Conservation (phyloP, 164 flowering plant species). For the Platanus orientalis region DNA sequence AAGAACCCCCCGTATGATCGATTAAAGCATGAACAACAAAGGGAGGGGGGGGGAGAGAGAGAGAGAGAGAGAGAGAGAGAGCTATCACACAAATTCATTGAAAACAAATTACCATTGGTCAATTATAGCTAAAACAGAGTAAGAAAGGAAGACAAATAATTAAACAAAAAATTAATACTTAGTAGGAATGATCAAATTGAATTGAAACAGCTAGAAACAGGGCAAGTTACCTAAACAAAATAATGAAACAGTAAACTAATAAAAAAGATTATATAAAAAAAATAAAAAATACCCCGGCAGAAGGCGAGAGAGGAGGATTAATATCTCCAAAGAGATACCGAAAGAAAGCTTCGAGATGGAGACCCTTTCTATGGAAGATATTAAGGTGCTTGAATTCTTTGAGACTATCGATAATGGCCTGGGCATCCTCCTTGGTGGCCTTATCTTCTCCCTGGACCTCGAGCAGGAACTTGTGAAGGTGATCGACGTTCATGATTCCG, state of each 20-base stretch:
- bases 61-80: no score
- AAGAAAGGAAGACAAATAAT: not conserved
- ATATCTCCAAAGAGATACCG: conserved; percentile 29
- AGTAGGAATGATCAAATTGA: no score
- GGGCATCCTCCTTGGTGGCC: conserved; percentile 61
- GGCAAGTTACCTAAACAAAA: not conserved
- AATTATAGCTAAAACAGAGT: not conserved
- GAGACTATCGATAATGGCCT: conserved; percentile 42
- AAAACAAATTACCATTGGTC: not conserved
- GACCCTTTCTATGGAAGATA: conserved; percentile 23
- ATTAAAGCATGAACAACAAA: no score
- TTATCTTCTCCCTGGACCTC: conserved; percentile 56
- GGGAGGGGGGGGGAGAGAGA: no score
- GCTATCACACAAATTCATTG: not conserved
- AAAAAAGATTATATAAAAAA: not conserved
- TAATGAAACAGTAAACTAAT: not conserved
- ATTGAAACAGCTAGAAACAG: not conserved
- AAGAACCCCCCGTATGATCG: no score
- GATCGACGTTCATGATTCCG: conserved; percentile 57
- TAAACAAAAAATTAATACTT: not conserved
- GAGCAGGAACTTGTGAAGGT: conserved; percentile 56
- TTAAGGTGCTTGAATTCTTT: conserved; percentile 32
- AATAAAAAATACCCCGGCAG: conserved; percentile 10
- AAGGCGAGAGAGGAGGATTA: conserved; percentile 33
- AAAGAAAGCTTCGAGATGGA: conserved; percentile 34